These are phyloP conservation scores for Gracilaria domingensis DNA, from an alignment of 23 red algal genomes.

Conservation along the genomic window DNA sequence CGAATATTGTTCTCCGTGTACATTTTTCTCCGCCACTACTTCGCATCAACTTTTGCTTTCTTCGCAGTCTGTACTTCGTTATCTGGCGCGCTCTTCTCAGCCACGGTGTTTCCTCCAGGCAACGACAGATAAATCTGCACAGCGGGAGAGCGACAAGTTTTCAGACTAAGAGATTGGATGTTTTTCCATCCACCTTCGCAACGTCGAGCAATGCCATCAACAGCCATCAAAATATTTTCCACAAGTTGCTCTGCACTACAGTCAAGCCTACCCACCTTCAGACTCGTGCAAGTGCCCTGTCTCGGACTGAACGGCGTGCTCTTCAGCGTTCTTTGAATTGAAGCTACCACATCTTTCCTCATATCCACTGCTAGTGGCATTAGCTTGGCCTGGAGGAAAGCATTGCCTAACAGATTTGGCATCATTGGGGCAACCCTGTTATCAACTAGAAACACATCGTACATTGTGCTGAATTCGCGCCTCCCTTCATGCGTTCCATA, in stretches of 20 bases:
- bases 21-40: neutral
- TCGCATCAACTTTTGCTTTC: neutral
- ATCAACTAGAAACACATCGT: constrained; percentile 91
- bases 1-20: neutral
- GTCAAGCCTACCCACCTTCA: constrained; percentile 48
- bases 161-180: constrained; percentile 72
- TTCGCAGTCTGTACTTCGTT: neutral
- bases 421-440: constrained; percentile 84
- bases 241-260: constrained; percentile 43
- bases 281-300: constrained; percentile 61
- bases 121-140: constrained; percentile 75
- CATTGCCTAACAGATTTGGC: constrained; percentile 68
- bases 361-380: constrained; percentile 64
- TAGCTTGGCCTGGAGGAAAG: constrained; percentile 74
- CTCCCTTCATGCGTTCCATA: constrained; percentile 83
- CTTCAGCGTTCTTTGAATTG: constrained; percentile 35
- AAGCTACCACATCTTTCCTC: constrained; percentile 34
- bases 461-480: constrained; percentile 69
- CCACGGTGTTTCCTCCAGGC: neutral
- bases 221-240: constrained; percentile 56
- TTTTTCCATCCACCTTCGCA: constrained; percentile 63
- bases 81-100: neutral
- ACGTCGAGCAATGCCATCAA: constrained; percentile 26
- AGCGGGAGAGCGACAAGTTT: constrained; percentile 46
- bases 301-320: constrained; percentile 53